Base-by-base conservation (phyloP, 148 eudicot species). In the Chenopodium album region DNA sequence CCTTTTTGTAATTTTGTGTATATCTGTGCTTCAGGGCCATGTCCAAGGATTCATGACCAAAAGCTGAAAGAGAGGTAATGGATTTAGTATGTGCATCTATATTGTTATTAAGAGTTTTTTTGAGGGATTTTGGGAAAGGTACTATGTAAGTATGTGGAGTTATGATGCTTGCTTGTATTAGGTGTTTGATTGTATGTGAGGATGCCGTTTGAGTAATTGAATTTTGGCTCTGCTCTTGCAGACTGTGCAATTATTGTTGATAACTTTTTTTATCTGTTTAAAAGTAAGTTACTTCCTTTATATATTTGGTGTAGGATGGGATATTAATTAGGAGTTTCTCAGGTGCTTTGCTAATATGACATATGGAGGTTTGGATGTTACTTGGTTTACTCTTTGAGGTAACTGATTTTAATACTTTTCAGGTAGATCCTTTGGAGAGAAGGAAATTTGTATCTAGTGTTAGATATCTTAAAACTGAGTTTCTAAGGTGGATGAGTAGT, bases 1-100 rank as follows among this genome's bases (percentile, higher is more conserved):
- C 14, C 48, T 74, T 68, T 13, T 84, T 52, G 4, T 80, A 8
- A 12, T 73, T 76, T 76, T 69, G 47, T 16, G 80, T 69, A 54
- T 17, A 2, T 11, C 65, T 72, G 79, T 85, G 70, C 31, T 1
- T 54, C 94, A 96, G 99, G 99, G 64, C 85, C 89, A 34, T 96
- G 98, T 84, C 94, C 97, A 29, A 94, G 86, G 82, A 88, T 96
- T 87, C 99, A 96, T 85, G 99, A 96, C 75, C 88, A 87, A 23
- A 94, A 94, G 87, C 86, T 96, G 88, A 96, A 96, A 79, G 99
- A 96, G 82, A 96, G 99, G 99, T 96, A 90, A 84, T 68, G 52
- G 73, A 31, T 82, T 54, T 80, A 14, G 69, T 79, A 29, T 69
- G 13, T 82, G 20, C 48, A 4, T 41, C 26, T 63, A 26, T 70